Percentiles rank a stretch among this genome's conserved stretches.
These are phyloP conservation scores for Vigna radiata DNA, from an alignment of 306 rosid species.

Conservation along the genomic window DNA sequence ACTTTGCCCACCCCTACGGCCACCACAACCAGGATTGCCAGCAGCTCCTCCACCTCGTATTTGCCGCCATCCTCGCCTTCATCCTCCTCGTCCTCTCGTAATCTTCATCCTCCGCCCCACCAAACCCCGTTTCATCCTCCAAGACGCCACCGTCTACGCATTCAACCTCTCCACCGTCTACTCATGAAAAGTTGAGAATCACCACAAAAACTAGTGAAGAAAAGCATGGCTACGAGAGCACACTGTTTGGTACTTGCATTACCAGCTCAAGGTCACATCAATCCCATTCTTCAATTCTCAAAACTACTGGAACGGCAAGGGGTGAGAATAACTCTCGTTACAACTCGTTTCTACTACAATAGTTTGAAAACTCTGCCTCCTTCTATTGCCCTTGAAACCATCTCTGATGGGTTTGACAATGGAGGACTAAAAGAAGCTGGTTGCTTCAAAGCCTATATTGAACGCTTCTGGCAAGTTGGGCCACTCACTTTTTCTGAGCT, in stretches of 20 bases:
- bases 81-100: conserved; percentile 39
- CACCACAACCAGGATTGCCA: conserved; percentile 39
- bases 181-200: background rate
- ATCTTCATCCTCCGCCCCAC: conserved; percentile 68
- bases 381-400: background rate
- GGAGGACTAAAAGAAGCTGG: background rate
- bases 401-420: conserved; percentile 39
- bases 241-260: background rate
- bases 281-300: conserved; percentile 2
- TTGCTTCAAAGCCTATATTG: background rate
- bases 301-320: conserved; percentile 18
- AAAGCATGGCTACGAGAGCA: background rate
- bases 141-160: conserved; percentile 66
- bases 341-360: conserved; percentile 15
- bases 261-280: background rate
- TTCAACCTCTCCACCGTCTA: conserved; percentile 53
- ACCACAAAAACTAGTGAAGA: background rate
- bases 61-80: conserved; percentile 30
- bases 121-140: conserved; percentile 69
- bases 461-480: conserved; percentile 5
- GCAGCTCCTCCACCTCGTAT: conserved; percentile 49
- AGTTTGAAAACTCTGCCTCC: conserved; percentile 20
- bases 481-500: background rate
- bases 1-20: no score
- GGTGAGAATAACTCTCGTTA: background rate